Evolutionary conservation across 164 flowering plant species (phyloP), one percentile per base, ranked within the genome.

Genomic region (Stephania japonica): DNA sequence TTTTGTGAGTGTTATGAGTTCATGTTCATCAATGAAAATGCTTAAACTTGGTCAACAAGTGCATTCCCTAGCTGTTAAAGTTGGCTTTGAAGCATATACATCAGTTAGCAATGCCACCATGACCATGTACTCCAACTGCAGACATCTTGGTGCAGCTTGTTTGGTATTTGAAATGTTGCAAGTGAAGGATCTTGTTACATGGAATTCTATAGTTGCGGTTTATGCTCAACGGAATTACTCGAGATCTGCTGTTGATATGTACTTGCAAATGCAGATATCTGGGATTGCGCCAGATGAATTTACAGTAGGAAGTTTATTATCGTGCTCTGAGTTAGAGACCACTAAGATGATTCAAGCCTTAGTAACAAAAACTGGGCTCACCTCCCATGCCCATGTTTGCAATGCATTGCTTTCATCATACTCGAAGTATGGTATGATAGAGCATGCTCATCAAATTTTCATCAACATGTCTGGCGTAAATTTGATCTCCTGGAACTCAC

Each of bases 401-500:
- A 90, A 92, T 83, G 92, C 90, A 53, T 73, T 92, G 69, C 72
- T 88, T 74, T 88, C 91, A 75, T 86, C 89, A 68, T 88, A 82
- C 62, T 79, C 82, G 6, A 90, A 81, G 80, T 80, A 68, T 67
- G 83, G 83, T 62, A 71, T 69, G 44, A 81, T 89, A 14, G 67
- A 75, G 21, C 72, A 76, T 59, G 92, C 92, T 50, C 74, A 68
- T 74, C 71, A 79, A 67, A 27, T 92, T 38, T 90, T 90, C 81
- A 4, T 5, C 65, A 65, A 76, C n/a, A 84, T 80, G 83, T 64
- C 78, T 64, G 27, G 59, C 1, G 86, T 70, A 80, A 91, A 91
- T 80, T 67, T 90, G 77, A 86, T 92, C 19, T 83, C 96, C 41
- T 91, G 96, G 94, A 92, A 92, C 73, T 73, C 90, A 19, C 75